A percentile compares a stretch with the other conserved stretches of the same genome.
These are phyloP conservation scores for Pestalotiopsis sp. DNA, from an alignment of 2,329 filamentous ascomycete genomes.

Conservation along the genomic window DNA sequence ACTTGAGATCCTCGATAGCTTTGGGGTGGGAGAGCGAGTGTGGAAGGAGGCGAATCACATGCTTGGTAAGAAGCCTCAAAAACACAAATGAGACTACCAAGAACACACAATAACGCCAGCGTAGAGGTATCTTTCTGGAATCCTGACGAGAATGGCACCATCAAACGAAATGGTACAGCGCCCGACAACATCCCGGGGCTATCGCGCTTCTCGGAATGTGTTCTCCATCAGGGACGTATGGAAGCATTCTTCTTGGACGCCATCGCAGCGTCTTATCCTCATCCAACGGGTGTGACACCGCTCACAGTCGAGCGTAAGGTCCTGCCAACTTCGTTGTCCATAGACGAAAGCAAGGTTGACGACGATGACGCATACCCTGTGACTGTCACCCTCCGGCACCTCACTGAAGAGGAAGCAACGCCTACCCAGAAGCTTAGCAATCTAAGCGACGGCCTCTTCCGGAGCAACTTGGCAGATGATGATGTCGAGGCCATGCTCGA, in stretches of 20 bases:
- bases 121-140: constrained; percentile 53
- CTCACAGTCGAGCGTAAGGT: constrained; percentile 58
- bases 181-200: constrained; percentile 56
- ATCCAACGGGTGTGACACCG: constrained; percentile 14
- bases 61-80: constrained; percentile 45
- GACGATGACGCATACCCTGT: constrained; percentile 57
- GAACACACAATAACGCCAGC: background rate
- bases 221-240: constrained; percentile 64
- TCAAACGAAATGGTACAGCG: constrained; percentile 43
- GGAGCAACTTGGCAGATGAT: constrained; percentile 55
- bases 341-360: constrained; percentile 48
- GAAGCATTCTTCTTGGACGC: constrained; percentile 59
- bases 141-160: constrained; percentile 57
- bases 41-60: constrained; percentile 71
- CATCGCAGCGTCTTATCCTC: constrained; percentile 37
- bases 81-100: background rate
- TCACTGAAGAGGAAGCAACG: constrained; percentile 56
- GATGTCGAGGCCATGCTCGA: constrained; percentile 50
- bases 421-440: constrained; percentile 40
- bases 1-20: constrained; percentile 73
- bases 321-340: constrained; percentile 50
- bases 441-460: constrained; percentile 52
- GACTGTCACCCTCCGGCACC: constrained; percentile 54
- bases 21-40: constrained; percentile 65
- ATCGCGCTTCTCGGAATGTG: constrained; percentile 58